Conservation (phyloP, 805 yeast species). For the Hanseniaspora occidentalis region DNA sequence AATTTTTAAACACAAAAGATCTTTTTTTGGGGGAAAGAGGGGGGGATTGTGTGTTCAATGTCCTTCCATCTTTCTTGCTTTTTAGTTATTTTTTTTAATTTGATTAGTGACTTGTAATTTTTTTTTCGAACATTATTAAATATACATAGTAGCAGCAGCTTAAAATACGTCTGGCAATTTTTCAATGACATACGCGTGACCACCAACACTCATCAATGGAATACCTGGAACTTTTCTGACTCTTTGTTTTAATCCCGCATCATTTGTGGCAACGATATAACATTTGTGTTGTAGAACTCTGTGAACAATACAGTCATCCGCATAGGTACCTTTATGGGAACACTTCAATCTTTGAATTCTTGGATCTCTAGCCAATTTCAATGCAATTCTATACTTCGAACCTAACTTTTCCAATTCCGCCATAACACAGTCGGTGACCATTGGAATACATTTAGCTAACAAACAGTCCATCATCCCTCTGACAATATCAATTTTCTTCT, state of each 20-base stretch:
- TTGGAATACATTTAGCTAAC: slow-evolving; percentile 89
- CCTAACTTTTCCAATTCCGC: slow-evolving; percentile 96
- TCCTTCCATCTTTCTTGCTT: not conserved
- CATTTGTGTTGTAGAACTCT: slow-evolving; percentile 94
- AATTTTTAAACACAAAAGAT: slow-evolving; percentile 1
- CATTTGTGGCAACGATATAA: slow-evolving; percentile 94
- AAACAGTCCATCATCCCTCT: slow-evolving; percentile 94
- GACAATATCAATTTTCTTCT: slow-evolving; percentile 88
- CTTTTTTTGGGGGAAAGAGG: not conserved
- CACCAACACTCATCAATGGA: slow-evolving; percentile 94
- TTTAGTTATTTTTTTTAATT: not conserved
- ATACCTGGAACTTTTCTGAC: slow-evolving; percentile 95
- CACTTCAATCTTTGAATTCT: slow-evolving; percentile 79
- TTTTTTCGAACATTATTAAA: not conserved
- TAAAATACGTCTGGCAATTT: slow-evolving; percentile 88
- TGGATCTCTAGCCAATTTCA: slow-evolving; percentile 87
- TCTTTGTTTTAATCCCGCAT: slow-evolving; percentile 90
- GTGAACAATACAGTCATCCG: slow-evolving; percentile 92
- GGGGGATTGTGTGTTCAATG: not conserved
- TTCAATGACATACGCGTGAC: slow-evolving; percentile 83
- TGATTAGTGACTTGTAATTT: not conserved
- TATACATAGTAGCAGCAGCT: not conserved
- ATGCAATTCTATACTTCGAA: slow-evolving; percentile 86
- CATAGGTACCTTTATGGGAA: slow-evolving; percentile 91
- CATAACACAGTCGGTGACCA: slow-evolving; percentile 94